phyloP scores from a whole-genome alignment of 345 rosid genomes.

The Euphorbia pulcherrima region DNA sequence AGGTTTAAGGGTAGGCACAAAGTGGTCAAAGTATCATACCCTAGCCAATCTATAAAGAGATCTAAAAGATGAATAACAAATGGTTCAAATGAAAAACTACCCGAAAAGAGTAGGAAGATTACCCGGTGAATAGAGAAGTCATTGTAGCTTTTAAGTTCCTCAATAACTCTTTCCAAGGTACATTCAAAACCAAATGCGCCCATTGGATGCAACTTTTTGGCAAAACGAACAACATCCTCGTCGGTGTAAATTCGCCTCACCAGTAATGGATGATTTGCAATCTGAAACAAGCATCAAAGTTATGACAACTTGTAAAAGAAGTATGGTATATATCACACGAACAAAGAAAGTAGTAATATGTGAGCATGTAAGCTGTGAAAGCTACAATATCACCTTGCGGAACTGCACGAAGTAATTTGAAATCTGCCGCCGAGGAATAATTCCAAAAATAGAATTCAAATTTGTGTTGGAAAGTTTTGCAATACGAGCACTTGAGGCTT shows the following conservation, averaged over 20 bases:
- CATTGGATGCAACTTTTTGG: conserved; percentile 68
- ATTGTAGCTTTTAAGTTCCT: conserved; percentile 71
- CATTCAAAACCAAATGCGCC: conserved; percentile 93
- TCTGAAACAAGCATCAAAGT: conserved; percentile 37
- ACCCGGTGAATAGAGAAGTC: conserved; percentile 95
- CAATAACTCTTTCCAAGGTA: conserved; percentile 75
- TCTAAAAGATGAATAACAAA: neutral
- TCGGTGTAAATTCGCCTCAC: conserved; percentile 79
- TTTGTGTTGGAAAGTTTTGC: conserved; percentile 48
- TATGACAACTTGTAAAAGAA: neutral
- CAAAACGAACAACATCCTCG: conserved; percentile 64
- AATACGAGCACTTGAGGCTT: conserved; percentile 63
- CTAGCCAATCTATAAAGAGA: neutral
- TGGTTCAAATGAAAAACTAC: neutral
- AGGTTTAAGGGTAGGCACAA: neutral
- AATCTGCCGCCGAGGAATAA: conserved; percentile 80
- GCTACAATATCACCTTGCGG: conserved; percentile 55
- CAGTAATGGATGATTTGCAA: conserved; percentile 95
- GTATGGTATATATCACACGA: neutral
- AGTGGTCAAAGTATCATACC: neutral
- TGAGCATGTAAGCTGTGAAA: neutral
- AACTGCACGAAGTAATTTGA: conserved; percentile 92
- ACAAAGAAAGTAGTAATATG: neutral
- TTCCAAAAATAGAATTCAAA: conserved; percentile 40
- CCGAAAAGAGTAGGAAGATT: conserved; percentile 16